A percentile compares a stretch with the other conserved stretches of the same genome.
phyloP scores from a whole-genome alignment of 1,284 basidiomycete species.

The Microbotryomycetes sp. region DNA sequence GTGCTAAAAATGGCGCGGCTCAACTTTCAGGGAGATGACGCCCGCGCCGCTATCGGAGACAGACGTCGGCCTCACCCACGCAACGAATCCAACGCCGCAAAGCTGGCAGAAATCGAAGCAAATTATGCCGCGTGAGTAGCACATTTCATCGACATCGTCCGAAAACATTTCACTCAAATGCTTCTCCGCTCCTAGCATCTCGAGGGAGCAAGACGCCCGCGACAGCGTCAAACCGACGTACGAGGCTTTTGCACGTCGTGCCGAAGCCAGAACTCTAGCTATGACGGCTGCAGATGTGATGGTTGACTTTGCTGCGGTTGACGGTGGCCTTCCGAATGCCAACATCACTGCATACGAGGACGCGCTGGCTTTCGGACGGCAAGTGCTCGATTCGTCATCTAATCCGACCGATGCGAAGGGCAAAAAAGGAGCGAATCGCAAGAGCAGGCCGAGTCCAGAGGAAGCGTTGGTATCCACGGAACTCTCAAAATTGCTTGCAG shows the following conservation, averaged over 20 bases:
- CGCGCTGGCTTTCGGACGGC: conserved; percentile 5
- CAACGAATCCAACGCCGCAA: conserved; percentile 19
- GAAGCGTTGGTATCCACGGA: conserved; percentile 2
- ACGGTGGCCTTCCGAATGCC: not conserved
- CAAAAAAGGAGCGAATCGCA: not conserved
- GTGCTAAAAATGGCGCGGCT: not conserved
- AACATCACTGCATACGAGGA: not conserved
- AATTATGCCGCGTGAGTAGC: conserved; percentile 19
- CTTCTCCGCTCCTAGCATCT: conserved; percentile 6
- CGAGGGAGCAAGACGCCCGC: conserved; percentile 11
- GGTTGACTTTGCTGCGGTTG: not conserved
- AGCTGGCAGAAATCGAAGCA: conserved; percentile 13
- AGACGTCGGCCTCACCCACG: conserved; percentile 23
- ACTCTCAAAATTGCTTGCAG: not conserved
- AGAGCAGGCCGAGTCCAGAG: not conserved
- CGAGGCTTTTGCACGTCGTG: conserved; percentile 7
- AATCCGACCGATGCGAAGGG: not conserved
- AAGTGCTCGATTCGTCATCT: not conserved
- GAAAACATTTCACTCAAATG: not conserved
- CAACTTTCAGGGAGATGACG: not conserved
- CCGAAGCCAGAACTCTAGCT: not conserved
- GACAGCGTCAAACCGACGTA: conserved; percentile 12
- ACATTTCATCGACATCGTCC: not conserved
- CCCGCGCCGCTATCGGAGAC: not conserved
- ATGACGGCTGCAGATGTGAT: not conserved